A percentile compares a stretch with the other conserved stretches of the same genome.
These are phyloP conservation scores for Fonsecaea erecta DNA, from an alignment of 2,329 filamentous ascomycete genomes.

Conservation along the genomic window DNA sequence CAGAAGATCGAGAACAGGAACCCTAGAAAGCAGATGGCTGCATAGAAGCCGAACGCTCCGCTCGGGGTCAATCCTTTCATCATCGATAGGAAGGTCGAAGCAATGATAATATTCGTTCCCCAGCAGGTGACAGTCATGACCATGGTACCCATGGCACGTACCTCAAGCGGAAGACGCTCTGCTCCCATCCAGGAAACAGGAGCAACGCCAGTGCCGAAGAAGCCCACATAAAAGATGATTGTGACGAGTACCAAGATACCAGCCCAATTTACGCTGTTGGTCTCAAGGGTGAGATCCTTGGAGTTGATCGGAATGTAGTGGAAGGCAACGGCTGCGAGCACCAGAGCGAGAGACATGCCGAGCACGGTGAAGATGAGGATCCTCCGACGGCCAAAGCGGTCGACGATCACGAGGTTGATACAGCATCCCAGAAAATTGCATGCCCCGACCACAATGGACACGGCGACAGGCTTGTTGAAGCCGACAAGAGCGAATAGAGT, in stretches of 20 bases:
- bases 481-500: conserved; percentile 79
- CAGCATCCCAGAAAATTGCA: conserved; percentile 69
- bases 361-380: conserved; percentile 84
- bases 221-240: conserved; percentile 81
- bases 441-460: conserved; percentile 75
- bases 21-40: conserved; percentile 68
- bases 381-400: conserved; percentile 75
- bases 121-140: conserved; percentile 73
- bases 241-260: conserved; percentile 68
- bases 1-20: conserved; percentile 71
- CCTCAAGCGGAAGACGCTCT: conserved; percentile 77
- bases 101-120: conserved; percentile 83
- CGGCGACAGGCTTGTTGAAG: conserved; percentile 77
- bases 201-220: conserved; percentile 84
- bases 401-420: conserved; percentile 60
- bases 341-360: conserved; percentile 76
- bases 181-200: conserved; percentile 96
- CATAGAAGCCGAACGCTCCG: conserved; percentile 81
- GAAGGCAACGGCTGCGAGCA: conserved; percentile 75
- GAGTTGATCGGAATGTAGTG: conserved; percentile 56
- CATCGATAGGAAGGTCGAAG: conserved; percentile 83
- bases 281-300: conserved; percentile 23
- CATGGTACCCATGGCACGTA: conserved; percentile 67
- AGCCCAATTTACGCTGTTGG: conserved; percentile 39
- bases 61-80: conserved; percentile 74